Evolutionary conservation across 441 rosid species (phyloP), one percentile per base, ranked within the genome.

Genomic region (Eutrema salsugineum): DNA sequence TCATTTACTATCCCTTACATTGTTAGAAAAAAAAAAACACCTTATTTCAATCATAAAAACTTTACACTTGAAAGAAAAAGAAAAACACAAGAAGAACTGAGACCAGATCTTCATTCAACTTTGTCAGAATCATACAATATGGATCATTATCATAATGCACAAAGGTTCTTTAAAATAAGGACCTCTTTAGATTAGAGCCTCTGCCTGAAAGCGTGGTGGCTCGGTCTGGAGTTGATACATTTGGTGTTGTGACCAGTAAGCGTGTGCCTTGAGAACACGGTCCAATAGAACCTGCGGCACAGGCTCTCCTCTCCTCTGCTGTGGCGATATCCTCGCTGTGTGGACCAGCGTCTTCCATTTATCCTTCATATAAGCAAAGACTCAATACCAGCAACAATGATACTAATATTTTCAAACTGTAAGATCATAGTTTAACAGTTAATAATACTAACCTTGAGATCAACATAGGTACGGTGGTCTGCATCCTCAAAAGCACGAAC

Each of bases 281-380:
- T 93, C 93, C 68, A 93, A 55, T 20, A 90, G 91, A 73, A 85
- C 97, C 79, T 93, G 97, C 0, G 98, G 93, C 11, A 92, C 95
- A 1, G 93, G 93, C 83, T 88, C 93, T 71, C 95, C 96, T 80
- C 98, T 83, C 83, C 98, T 82, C 78, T 92, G 98, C 68, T 87
- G 96, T 2, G 95, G 98, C 33, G 96, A 85, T 81, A 90, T 92
- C 80, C 86, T 88, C 33, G 95, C 91, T 11, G 95, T 92, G 85
- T 90, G 97, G 70, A 92, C 91, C 36, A 92, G 82, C 8, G 97
- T 90, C 80, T 90, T 92, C 98, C 98, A 92, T 73, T 92, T 92
- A 80, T 90, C 98, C 96, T 91, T n/a, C n/a, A 83, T 48, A 22
- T 8, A 53, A 12, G 24, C 27, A 54, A 2, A 67, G 46, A 12